A percentile compares a stretch with the other conserved stretches of the same genome.
These are phyloP conservation scores for Mycena indigotica DNA, from an alignment of 768 basidiomycete species.

Conservation along the genomic window DNA sequence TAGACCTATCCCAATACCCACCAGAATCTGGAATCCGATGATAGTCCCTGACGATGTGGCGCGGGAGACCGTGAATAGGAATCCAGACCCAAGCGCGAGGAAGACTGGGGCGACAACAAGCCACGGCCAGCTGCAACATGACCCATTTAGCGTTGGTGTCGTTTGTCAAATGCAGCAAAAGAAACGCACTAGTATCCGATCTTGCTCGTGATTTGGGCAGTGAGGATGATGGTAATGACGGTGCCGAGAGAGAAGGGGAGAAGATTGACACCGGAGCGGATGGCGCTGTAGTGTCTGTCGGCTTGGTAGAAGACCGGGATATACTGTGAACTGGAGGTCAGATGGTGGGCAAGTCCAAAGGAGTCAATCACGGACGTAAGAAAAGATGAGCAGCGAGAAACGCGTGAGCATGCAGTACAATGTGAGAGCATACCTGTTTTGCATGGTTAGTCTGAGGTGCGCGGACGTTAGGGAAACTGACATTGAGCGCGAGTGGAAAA, in stretches of 20 bases:
- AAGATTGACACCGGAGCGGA: conserved; percentile 20
- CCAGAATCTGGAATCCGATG: conserved; percentile 17
- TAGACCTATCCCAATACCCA: conserved; percentile 12
- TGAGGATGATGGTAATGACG: conserved; percentile 14
- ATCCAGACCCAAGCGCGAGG: conserved; percentile 17
- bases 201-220: not conserved
- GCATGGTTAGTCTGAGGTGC: conserved; percentile 2
- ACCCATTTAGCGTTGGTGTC: not conserved
- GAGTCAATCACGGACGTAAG: conserved; percentile 4
- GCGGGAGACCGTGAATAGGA: conserved; percentile 17
- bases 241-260: conserved; percentile 20
- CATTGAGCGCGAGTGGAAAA: conserved; percentile 16
- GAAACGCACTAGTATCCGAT: not conserved
- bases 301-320: conserved; percentile 24
- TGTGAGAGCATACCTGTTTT: not conserved
- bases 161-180: not conserved
- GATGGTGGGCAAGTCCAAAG: not conserved
- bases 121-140: conserved; percentile 3
- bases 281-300: conserved; percentile 11
- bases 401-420: conserved; percentile 3
- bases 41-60: conserved; percentile 6
- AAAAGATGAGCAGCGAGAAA: conserved; percentile 20
- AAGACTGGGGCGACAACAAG: conserved; percentile 7
- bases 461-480: conserved; percentile 5
- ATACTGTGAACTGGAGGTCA: conserved; percentile 8